These are phyloP conservation scores for Cordyceps cateniannulata DNA, from an alignment of 2,329 filamentous ascomycete genomes.

Conservation along the genomic window DNA sequence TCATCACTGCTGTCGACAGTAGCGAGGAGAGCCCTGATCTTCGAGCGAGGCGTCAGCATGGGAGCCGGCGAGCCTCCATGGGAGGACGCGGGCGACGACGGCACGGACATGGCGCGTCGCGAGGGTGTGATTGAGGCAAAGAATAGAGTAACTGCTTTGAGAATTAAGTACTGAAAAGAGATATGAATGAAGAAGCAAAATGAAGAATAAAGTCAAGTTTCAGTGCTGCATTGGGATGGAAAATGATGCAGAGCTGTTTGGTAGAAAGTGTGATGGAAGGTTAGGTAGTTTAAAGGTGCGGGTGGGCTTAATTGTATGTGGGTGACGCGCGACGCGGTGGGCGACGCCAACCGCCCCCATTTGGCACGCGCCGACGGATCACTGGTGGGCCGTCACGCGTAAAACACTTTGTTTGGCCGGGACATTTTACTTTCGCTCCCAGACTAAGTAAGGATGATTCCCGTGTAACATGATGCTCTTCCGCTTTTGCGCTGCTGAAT, in stretches of 20 bases:
- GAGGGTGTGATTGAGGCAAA: neutral
- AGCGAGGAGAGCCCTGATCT: slow-evolving; percentile 48
- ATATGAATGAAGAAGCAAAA: neutral
- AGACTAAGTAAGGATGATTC: neutral
- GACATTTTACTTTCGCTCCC: too few species aligned
- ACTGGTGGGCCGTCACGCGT: neutral
- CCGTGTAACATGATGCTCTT: neutral
- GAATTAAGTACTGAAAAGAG: neutral
- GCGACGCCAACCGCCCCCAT: neutral
- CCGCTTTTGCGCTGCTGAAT: neutral
- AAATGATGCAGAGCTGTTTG: neutral
- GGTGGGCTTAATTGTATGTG: neutral
- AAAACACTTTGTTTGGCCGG: neutral
- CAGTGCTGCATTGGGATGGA: neutral
- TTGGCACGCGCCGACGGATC: slow-evolving; percentile 8
- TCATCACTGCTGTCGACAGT: slow-evolving; percentile 45
- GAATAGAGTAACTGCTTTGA: neutral
- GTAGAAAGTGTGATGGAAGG: neutral
- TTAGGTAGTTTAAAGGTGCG: neutral
- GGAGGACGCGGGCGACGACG: slow-evolving; percentile 38
- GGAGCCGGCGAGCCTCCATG: slow-evolving; percentile 34
- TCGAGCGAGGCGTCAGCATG: slow-evolving; percentile 46
- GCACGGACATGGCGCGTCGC: slow-evolving; percentile 23
- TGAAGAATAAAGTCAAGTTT: neutral
- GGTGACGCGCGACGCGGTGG: slow-evolving; percentile 12